Conservation (phyloP, 768 basidiomycete genomes). For the Russula griseocarnosa region DNA sequence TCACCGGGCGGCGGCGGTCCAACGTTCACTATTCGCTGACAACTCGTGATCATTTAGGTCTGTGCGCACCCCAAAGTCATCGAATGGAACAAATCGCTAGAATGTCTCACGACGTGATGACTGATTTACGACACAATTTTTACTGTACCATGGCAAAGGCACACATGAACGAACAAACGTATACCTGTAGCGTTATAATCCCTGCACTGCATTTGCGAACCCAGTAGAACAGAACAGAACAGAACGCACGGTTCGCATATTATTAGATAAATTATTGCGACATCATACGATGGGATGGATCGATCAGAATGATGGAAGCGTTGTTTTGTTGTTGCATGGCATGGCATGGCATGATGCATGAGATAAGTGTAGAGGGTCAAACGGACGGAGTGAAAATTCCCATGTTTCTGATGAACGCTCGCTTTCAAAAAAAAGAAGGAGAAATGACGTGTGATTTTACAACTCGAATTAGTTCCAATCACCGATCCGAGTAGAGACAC, state of each 20-base stretch:
- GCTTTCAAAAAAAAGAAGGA: too few species aligned
- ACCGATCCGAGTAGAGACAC: constrained; percentile 20
- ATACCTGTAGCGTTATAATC: constrained; percentile 11
- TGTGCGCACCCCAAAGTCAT: constrained; percentile 44
- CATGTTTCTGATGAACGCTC: too few species aligned
- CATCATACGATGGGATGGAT: neutral
- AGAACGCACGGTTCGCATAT: constrained; percentile 6
- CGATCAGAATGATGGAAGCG: too few species aligned
- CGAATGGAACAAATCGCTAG: constrained; percentile 41
- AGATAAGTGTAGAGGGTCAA: too few species aligned
- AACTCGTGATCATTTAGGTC: constrained; percentile 32
- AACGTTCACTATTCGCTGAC: neutral
- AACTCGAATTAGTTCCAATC: neutral
- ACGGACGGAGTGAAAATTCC: too few species aligned
- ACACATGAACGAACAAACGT: neutral
- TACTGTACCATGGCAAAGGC: neutral
- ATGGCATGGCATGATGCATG: too few species aligned
- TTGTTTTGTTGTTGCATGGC: too few species aligned
- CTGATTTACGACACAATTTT: neutral
- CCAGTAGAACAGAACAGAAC: neutral
- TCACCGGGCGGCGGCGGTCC: too few species aligned
- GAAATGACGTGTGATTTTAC: neutral
- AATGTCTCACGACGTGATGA: constrained; percentile 7
- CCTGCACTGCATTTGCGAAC: neutral
- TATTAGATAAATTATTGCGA: constrained; percentile 16